These are phyloP conservation scores for Hymenoscyphus fraxineus DNA, from an alignment of 2,329 filamentous ascomycete species.

Conservation along the genomic window DNA sequence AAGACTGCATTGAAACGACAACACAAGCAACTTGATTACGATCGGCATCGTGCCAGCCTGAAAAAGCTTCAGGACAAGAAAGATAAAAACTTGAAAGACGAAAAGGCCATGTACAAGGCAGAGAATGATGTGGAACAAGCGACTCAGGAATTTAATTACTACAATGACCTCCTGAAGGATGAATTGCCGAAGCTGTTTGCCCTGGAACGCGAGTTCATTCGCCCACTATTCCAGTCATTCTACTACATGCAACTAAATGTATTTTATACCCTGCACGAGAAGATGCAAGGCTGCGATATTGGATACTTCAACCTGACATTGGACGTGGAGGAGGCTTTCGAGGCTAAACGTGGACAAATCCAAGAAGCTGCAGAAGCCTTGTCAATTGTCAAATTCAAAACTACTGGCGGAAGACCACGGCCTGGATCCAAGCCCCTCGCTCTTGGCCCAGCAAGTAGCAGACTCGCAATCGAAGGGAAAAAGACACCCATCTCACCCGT, in stretches of 20 bases:
- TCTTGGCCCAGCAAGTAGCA: slow-evolving; percentile 22
- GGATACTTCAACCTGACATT: slow-evolving; percentile 92
- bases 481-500: slow-evolving; percentile 24
- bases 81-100: slow-evolving; percentile 91
- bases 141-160: slow-evolving; percentile 96
- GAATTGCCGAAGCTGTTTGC: slow-evolving; percentile 88
- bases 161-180: slow-evolving; percentile 94
- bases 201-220: slow-evolving; percentile 91
- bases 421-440: slow-evolving; percentile 20
- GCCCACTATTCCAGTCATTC: slow-evolving; percentile 95
- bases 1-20: slow-evolving; percentile 87
- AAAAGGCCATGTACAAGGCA: slow-evolving; percentile 94
- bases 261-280: slow-evolving; percentile 96
- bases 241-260: slow-evolving; percentile 99
- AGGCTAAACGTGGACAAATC: slow-evolving; percentile 82
- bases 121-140: slow-evolving; percentile 87
- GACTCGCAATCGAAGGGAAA: slow-evolving; percentile 22
- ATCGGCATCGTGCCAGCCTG: slow-evolving; percentile 74
- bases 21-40: slow-evolving; percentile 96
- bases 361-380: slow-evolving; percentile 81
- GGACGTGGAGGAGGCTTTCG: slow-evolving; percentile 88
- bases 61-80: slow-evolving; percentile 99
- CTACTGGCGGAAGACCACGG: slow-evolving; percentile 63
- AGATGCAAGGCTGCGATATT: slow-evolving; percentile 96
- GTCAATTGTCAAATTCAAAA: slow-evolving; percentile 86